phyloP scores from a whole-genome alignment of 805 yeast species.

The Pichia manshurica region DNA sequence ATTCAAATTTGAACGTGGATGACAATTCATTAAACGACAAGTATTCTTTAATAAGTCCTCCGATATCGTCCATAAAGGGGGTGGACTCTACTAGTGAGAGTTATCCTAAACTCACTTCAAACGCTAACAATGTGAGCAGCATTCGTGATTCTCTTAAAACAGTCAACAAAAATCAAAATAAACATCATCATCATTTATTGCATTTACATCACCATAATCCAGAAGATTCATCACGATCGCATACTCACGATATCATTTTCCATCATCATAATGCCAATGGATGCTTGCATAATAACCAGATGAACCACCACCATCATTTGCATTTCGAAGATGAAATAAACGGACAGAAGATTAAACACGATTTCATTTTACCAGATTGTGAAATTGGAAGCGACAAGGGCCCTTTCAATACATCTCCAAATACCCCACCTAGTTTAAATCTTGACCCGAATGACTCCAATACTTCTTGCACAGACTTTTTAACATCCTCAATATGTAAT shows the following conservation, averaged over 20 bases:
- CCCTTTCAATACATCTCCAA: neutral
- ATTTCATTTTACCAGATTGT: slow-evolving; percentile 26
- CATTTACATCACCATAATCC: slow-evolving; percentile 17
- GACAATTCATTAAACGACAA: neutral
- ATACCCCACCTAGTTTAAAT: neutral
- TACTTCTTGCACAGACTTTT: slow-evolving; percentile 9
- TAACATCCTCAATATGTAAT: slow-evolving; percentile 12
- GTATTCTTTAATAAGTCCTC: neutral
- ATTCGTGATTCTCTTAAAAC: slow-evolving; percentile 6
- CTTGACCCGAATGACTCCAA: neutral
- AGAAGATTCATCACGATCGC: slow-evolving; percentile 7
- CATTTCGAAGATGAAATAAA: slow-evolving; percentile 26
- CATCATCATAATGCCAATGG: slow-evolving; percentile 15
- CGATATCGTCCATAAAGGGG: neutral
- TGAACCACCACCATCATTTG: slow-evolving; percentile 27
- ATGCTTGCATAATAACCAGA: slow-evolving; percentile 6
- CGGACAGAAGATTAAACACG: slow-evolving; percentile 25
- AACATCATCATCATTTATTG: slow-evolving; percentile 17
- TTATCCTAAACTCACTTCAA: neutral
- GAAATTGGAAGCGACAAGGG: neutral
- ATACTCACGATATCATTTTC: slow-evolving; percentile 16
- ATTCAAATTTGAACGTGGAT: neutral
- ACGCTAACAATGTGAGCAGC: slow-evolving; percentile 1
- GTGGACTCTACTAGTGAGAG: neutral
- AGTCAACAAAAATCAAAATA: neutral